Evolutionary conservation across 805 yeast genomes (phyloP).

Genomic region (Danielozyma ontarioensis): DNA sequence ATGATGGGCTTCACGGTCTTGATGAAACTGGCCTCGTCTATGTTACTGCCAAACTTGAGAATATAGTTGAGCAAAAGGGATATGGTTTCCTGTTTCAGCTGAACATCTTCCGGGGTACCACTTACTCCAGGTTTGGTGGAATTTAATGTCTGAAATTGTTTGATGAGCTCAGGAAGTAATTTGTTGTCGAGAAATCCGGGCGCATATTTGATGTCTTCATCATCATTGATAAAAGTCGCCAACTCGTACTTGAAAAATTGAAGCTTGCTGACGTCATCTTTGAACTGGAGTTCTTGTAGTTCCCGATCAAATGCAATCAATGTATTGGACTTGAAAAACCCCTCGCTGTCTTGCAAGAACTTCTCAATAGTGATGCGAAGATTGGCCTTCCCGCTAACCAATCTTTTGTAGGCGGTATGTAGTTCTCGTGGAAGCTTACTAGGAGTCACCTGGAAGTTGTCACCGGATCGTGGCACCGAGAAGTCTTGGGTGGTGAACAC

Average conservation of each 20-base stretch:
- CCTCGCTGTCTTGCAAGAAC: constrained; percentile 20
- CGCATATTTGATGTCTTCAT: constrained; percentile 27
- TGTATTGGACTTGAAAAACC: constrained; percentile 31
- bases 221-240: constrained; percentile 14
- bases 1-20: constrained; percentile 54
- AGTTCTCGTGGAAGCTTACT: constrained; percentile 33
- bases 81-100: constrained; percentile 32
- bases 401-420: constrained; percentile 32
- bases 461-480: too few relatives aligned
- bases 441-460: too few relatives aligned
- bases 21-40: constrained; percentile 30
- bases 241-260: constrained; percentile 31
- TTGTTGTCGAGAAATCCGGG: constrained; percentile 52
- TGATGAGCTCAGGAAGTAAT: constrained; percentile 66
- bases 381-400: constrained; percentile 32
- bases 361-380: constrained; percentile 26
- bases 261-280: constrained; percentile 49
- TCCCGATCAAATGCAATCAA: constrained; percentile 50
- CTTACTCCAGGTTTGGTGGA: constrained; percentile 21
- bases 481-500: constrained; percentile 28
- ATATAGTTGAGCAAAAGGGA: constrained; percentile 37
- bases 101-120: constrained; percentile 23
- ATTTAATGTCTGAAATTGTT: constrained; percentile 28
- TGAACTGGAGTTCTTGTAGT: constrained; percentile 52
- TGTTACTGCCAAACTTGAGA: constrained; percentile 28